Evolutionary conservation across 1,284 basidiomycete species (phyloP).

Genomic region (Trametes hirsuta): DNA sequence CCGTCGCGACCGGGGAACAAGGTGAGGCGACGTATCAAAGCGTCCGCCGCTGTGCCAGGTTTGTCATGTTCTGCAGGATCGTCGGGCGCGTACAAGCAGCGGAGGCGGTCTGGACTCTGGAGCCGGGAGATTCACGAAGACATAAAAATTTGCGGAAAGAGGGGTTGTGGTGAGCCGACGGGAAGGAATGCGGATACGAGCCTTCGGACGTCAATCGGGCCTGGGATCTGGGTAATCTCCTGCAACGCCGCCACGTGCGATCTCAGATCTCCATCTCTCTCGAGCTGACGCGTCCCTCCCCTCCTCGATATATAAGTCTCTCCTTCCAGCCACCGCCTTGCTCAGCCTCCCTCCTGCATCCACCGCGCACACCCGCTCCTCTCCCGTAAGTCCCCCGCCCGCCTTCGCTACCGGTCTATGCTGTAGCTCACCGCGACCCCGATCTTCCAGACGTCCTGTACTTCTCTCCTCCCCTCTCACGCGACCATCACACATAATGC

Average conservation of each 20-base stretch:
- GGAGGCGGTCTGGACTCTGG: conserved; percentile 12
- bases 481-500: conserved; percentile 51
- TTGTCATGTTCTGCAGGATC: conserved; percentile 9
- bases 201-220: conserved; percentile 29
- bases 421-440: conserved; percentile 10
- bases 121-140: conserved; percentile 4
- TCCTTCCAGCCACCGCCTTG: conserved; percentile 20
- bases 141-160: conserved; percentile 4
- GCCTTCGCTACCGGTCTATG: neutral
- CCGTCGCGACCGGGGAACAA: conserved; percentile 8
- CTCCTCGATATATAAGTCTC: conserved; percentile 33
- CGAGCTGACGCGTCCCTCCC: conserved; percentile 44
- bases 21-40: conserved; percentile 3
- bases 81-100: conserved; percentile 9
- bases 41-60: conserved; percentile 1
- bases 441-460: conserved; percentile 7
- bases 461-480: conserved; percentile 25
- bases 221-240: conserved; percentile 25
- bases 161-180: conserved; percentile 14
- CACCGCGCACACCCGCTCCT: conserved; percentile 18
- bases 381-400: conserved; percentile 10
- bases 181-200: conserved; percentile 16
- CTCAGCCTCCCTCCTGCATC: conserved; percentile 20
- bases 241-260: conserved; percentile 35
- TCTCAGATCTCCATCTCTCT: conserved; percentile 36